Base-by-base conservation (phyloP, 2,329 filamentous ascomycete species). In the Coniochaeta prunicola region DNA sequence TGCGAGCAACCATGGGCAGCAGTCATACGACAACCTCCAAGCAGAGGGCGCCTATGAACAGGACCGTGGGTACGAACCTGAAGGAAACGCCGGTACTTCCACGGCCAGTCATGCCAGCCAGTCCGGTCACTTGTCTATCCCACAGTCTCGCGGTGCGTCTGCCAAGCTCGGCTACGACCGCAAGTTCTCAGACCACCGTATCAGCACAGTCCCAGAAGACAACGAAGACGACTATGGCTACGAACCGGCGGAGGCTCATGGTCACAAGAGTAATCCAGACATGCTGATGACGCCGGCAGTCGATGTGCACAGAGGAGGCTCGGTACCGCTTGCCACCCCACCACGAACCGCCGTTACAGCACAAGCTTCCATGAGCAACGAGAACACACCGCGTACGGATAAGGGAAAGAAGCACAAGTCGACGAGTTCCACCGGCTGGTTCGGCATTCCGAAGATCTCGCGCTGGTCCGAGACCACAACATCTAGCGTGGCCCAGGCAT, bases 391-490 rank as follows among this genome's bases (percentile, higher is more conserved):
- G 12, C 80, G 80, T 64, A 86, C 83, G 1, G 88, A 91, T 6
- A 91, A 90, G 73, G 83, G 84, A 62, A 90, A 89, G 72, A 97
- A 96, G 76, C 90, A 96, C 76, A 96, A 96, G 71, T 93, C 91
- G 1, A 89, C 84, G 69, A 86, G 86, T 59, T 94, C 91, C 0
- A 91, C 90, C 0, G 79, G 83, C 57, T 86, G 85, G 79, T 89
- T 96, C 60, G 65, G 63, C 50, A 65, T 65, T 62, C 92, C 92
- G 26, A 97, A 96, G 77, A 92, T 96, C 62, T 97, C 94, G 6
- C 85, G 94, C 48, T 99, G 94, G 94, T 97, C 93, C 0, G 94
- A 96, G 75, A 97, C 93, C 2, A 99, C 94, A 0, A 84, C 92
- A 4, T 96, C 92, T 0, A 96, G 91, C 61, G 86, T 92, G 48